These are phyloP conservation scores for Plasmopara viticola DNA, from an alignment of 352 stramenopile species.

Conservation along the genomic window DNA sequence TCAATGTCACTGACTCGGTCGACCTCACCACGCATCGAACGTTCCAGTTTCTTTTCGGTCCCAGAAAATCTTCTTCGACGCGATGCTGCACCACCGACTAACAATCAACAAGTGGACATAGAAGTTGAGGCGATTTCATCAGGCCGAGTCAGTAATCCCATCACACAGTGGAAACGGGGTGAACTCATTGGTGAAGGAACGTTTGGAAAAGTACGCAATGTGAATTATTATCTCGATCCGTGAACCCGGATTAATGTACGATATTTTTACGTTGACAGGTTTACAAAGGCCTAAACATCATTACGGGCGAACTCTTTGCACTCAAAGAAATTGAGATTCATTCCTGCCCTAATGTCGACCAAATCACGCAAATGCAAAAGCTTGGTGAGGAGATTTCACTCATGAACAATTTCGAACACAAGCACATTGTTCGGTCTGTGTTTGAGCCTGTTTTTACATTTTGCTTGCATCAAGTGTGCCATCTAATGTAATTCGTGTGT, in stretches of 20 bases:
- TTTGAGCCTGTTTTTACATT: background rate
- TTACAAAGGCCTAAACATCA: conserved; percentile 92
- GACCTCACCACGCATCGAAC: conserved; percentile 42
- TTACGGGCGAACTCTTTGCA: conserved; percentile 88
- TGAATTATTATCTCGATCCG: background rate
- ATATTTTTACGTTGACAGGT: conserved; percentile 40
- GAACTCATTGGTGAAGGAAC: conserved; percentile 92
- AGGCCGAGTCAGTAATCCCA: conserved; percentile 22
- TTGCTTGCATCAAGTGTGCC: background rate
- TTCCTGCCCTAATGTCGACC: conserved; percentile 37
- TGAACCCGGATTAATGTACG: background rate
- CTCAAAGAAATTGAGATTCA: conserved; percentile 87
- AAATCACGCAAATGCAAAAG: conserved; percentile 65
- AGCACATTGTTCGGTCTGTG: conserved; percentile 91
- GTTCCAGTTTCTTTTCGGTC: conserved; percentile 19
- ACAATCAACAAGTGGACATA: conserved; percentile 13
- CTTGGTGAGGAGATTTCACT: conserved; percentile 89
- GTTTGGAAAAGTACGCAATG: conserved; percentile 75
- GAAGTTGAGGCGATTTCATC: conserved; percentile 2
- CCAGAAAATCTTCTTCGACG: conserved; percentile 17
- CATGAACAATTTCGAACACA: conserved; percentile 91
- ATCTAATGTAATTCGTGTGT: conserved; percentile 16
- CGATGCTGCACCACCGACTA: conserved; percentile 4
- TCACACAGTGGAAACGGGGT: conserved; percentile 89
- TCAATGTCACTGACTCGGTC: conserved; percentile 44